These are phyloP conservation scores for Fusarium staphyleae DNA, from an alignment of 2,329 filamentous ascomycete species.

Conservation along the genomic window DNA sequence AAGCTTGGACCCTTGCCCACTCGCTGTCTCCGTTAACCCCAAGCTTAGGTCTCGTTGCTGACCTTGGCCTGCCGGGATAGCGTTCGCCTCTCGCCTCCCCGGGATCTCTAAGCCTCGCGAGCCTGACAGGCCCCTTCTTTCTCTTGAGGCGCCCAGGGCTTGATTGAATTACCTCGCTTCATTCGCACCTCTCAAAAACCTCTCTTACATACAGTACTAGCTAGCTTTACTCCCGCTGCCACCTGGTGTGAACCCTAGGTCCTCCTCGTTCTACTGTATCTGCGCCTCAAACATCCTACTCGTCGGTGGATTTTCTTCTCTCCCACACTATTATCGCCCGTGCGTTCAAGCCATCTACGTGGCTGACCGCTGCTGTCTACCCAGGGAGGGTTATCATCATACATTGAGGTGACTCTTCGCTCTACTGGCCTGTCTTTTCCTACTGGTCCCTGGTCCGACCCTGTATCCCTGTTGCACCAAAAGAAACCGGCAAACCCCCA, in stretches of 20 bases:
- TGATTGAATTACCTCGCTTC: conserved; percentile 22
- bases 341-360: conserved; percentile 13
- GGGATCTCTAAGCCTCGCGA: conserved; percentile 24
- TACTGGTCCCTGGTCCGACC: conserved; percentile 21
- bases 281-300: neutral
- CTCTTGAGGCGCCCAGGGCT: conserved; percentile 24
- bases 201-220: too few species aligned
- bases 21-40: conserved; percentile 28
- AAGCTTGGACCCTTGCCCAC: conserved; percentile 36
- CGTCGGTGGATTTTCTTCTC: neutral
- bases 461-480: conserved; percentile 35
- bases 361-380: conserved; percentile 21
- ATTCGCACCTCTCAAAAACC: conserved; percentile 19
- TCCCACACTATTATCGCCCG: conserved; percentile 9
- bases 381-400: conserved; percentile 12
- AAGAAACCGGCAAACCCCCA: conserved; percentile 18
- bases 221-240: conserved; percentile 14
- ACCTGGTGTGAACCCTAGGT: conserved; percentile 7
- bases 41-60: conserved; percentile 28
- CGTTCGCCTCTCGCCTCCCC: conserved; percentile 32
- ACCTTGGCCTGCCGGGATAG: conserved; percentile 22
- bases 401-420: conserved; percentile 6
- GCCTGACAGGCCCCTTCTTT: conserved; percentile 18
- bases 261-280: conserved; percentile 1
- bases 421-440: neutral